Conservation (phyloP, 176 grass and related monocot species). For the Elymus sibiricus region DNA sequence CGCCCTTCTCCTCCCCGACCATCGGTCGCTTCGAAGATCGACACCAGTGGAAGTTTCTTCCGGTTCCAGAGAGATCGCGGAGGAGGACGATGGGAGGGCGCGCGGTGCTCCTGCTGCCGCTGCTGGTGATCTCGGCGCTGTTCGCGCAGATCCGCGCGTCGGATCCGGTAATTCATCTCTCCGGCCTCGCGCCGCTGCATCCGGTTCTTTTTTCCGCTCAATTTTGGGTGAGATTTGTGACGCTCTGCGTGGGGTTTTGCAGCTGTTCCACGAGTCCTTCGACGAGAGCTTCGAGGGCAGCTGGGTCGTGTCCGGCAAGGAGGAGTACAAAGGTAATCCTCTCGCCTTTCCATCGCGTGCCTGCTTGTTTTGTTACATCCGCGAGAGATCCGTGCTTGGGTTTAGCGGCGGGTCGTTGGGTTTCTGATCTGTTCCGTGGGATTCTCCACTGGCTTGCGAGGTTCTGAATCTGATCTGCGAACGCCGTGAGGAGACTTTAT, state of each 20-base stretch:
- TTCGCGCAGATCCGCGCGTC: constrained; percentile 73
- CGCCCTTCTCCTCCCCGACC: neutral
- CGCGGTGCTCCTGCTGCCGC: constrained; percentile 37
- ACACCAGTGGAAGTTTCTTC: neutral
- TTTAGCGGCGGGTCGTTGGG: neutral
- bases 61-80: constrained; percentile 5
- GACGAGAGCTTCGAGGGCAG: constrained; percentile 75
- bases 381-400: constrained; percentile 21
- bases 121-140: constrained; percentile 50
- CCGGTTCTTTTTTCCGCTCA: neutral
- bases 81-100: constrained; percentile 33
- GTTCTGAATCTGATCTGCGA: neutral
- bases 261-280: constrained; percentile 91
- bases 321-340: constrained; percentile 71
- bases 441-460: neutral
- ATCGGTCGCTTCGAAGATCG: neutral
- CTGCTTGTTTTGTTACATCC: neutral
- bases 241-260: constrained; percentile 6
- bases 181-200: neutral
- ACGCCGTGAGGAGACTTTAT: neutral
- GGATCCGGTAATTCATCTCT: constrained; percentile 54
- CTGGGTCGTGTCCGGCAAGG: constrained; percentile 74
- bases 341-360: neutral
- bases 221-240: constrained; percentile 18
- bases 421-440: neutral